Percentiles rank a stretch among this genome's conserved stretches.
Conservation (phyloP, 2,329 filamentous ascomycete species). For the Phialophora chinensis region DNA sequence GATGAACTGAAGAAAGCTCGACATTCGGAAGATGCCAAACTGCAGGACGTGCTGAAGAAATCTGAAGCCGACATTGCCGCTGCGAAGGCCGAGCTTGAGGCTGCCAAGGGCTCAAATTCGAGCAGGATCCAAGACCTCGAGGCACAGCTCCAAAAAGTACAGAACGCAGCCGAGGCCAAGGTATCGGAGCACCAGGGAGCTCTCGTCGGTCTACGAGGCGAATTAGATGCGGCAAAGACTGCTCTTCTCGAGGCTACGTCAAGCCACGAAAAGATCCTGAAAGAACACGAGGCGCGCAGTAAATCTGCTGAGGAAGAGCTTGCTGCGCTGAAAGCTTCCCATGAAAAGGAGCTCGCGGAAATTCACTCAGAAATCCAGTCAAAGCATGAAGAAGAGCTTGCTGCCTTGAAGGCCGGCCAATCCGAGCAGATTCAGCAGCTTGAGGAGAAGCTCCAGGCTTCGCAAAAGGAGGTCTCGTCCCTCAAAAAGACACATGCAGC, state of each 20-base stretch:
- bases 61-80: conserved; percentile 44
- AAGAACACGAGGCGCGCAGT: conserved; percentile 14
- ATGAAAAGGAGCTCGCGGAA: conserved; percentile 25
- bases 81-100: conserved; percentile 42
- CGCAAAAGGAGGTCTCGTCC: conserved; percentile 42
- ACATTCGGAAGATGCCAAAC: conserved; percentile 41
- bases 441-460: conserved; percentile 44
- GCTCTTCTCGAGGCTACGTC: conserved; percentile 17
- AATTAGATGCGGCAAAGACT: conserved; percentile 24
- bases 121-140: conserved; percentile 27
- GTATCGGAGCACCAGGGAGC: conserved; percentile 14
- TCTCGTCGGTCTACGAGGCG: conserved; percentile 21
- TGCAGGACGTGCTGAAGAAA: conserved; percentile 43
- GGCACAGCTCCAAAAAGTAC: conserved; percentile 26
- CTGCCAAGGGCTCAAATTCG: conserved; percentile 17
- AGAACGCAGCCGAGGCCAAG: conserved; percentile 9
- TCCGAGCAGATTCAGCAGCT: conserved; percentile 45
- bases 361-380: conserved; percentile 17
- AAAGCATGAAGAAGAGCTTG: conserved; percentile 25
- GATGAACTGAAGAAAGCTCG: conserved; percentile 45
- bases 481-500: conserved; percentile 30
- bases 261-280: conserved; percentile 21
- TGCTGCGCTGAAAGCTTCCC: conserved; percentile 23
- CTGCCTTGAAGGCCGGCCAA: conserved; percentile 40
- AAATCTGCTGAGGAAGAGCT: conserved; percentile 25